These are phyloP conservation scores for Halophytophthora batemanensis DNA, from an alignment of 352 stramenopile genomes.

Conservation along the genomic window DNA sequence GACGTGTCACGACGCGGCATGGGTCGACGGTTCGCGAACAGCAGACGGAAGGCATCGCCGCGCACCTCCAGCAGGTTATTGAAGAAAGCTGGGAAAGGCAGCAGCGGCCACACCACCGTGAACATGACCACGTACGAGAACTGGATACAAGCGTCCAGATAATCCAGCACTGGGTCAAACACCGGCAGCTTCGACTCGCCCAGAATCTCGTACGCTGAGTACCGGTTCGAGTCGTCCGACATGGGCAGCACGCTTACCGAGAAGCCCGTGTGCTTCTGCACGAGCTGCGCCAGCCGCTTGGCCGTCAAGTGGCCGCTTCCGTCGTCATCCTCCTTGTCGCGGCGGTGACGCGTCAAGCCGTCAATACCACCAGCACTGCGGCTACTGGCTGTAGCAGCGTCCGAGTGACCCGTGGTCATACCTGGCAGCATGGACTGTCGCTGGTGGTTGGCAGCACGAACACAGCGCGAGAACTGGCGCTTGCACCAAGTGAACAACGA, in stretches of 20 bases:
- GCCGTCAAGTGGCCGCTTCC: constrained; percentile 49
- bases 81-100: constrained; percentile 83
- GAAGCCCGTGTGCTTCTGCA: constrained; percentile 73
- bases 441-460: constrained; percentile 29
- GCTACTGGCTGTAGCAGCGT: constrained; percentile 11
- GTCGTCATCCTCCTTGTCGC: constrained; percentile 16
- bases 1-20: constrained; percentile 81
- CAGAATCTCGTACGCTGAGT: constrained; percentile 85
- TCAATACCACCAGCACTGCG: constrained; percentile 3
- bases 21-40: constrained; percentile 75
- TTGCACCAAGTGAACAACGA: constrained; percentile 59
- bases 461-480: constrained; percentile 34
- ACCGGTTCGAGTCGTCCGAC: constrained; percentile 84
- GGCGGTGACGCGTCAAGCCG: too few relatives aligned
- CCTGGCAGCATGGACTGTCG: constrained; percentile 11
- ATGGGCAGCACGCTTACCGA: constrained; percentile 56
- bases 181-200: constrained; percentile 77
- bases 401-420: constrained; percentile 8
- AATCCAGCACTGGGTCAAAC: constrained; percentile 85
- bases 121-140: constrained; percentile 92
- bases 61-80: constrained; percentile 88
- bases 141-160: constrained; percentile 86
- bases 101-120: constrained; percentile 84
- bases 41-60: constrained; percentile 74
- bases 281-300: constrained; percentile 55